Base-by-base conservation (phyloP, 179 eudicot species). In the Beta lomatogona region DNA sequence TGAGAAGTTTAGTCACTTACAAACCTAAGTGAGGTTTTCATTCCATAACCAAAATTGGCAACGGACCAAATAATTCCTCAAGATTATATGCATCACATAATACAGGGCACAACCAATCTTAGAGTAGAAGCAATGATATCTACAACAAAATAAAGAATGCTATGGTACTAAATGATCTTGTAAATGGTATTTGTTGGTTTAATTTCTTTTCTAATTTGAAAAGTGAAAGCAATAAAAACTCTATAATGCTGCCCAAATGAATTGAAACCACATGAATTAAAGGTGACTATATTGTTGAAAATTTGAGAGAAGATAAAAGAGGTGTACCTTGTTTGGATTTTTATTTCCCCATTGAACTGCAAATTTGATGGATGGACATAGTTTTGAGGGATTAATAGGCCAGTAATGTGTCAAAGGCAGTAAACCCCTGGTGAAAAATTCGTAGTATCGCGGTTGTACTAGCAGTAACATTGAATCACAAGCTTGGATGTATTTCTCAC, bases 401-500 rank as follows among this genome's bases (percentile, higher is more conserved):
- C 88, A 88, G n/a, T 84, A 86, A 58, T 88, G 90, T 28, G 73
- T 75, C 68, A 85, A 25, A 2, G 94, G 94, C 22, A 85, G 76
- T 78, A 91, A 85, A 69, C 91, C 83, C 81, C 93, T 83, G 5
- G 88, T 85, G 84, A 87, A 91, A 81, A 91, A 90, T 55, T 91
- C 91, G 16, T 89, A 89, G 78, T 80, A 90, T 1, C 52, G 72
- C 0, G 94, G 91, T 25, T 84, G 81, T 57, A 91, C 76, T 9
- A 86, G 16, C 61, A 90, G 81, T 68, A 83, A 81, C 90, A 90
- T 84, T 4, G 94, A 91, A 69, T 90, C 91, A 55, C 94, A 91
- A 9, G 92, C 94, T 82, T 88, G 84, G 19, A 91, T 86, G 50
- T 91, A 91, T 70, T 91, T 91, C 77, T 89, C 87, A 54, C 94